These are phyloP conservation scores for Globisporangium splendens DNA, from an alignment of 352 stramenopile genomes.

Conservation along the genomic window DNA sequence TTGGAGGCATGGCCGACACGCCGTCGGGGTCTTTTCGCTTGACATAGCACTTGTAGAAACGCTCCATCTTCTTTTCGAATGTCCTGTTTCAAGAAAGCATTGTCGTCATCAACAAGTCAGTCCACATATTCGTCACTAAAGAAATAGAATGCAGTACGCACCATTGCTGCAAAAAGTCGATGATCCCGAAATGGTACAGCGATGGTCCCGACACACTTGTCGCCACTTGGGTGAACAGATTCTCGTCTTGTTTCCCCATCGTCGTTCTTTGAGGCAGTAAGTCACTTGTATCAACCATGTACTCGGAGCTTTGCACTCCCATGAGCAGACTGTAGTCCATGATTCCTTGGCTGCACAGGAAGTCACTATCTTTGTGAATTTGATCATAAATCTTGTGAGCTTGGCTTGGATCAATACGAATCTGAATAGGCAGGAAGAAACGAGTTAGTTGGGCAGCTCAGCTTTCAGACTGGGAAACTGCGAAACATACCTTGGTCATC, in stretches of 20 bases:
- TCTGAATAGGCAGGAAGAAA: constrained; percentile 23
- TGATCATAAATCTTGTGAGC: constrained; percentile 85
- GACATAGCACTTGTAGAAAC: constrained; percentile 88
- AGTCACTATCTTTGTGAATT: constrained; percentile 86
- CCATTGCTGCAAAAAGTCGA: constrained; percentile 91
- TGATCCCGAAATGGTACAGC: constrained; percentile 91
- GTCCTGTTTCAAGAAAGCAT: constrained; percentile 42
- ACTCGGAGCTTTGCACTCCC: constrained; percentile 87
- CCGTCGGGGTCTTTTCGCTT: constrained; percentile 87
- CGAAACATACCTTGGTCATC: constrained; percentile 68
- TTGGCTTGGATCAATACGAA: constrained; percentile 74
- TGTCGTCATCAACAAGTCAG: constrained; percentile 1
- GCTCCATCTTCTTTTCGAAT: constrained; percentile 88
- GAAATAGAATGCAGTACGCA: constrained; percentile 21
- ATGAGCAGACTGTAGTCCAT: constrained; percentile 93
- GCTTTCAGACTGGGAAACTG: background rate
- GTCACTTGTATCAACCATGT: constrained; percentile 81
- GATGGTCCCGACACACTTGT: constrained; percentile 85
- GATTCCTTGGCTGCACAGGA: constrained; percentile 86
- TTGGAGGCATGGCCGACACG: constrained; percentile 83
- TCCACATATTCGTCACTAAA: constrained; percentile 6
- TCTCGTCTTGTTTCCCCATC: constrained; percentile 40
- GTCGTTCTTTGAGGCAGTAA: constrained; percentile 27
- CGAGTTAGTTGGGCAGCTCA: background rate
- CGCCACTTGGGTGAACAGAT: constrained; percentile 73